phyloP scores from a whole-genome alignment of 306 rosid genomes.

The Chamaecrista fasciculata region DNA sequence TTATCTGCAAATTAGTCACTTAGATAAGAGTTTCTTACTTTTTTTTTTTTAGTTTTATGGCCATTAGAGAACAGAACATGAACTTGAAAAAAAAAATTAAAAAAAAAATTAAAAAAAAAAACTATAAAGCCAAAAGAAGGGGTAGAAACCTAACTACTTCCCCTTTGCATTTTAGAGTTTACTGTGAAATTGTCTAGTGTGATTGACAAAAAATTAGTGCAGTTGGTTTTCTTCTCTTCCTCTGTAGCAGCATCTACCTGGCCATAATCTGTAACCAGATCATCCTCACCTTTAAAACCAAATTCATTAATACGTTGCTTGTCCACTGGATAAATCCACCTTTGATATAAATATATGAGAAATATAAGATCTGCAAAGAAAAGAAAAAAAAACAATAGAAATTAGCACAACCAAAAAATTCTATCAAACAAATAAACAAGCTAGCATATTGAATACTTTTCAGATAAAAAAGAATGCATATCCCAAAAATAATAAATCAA shows the following conservation, averaged over 20 bases:
- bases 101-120: constrained; percentile 13
- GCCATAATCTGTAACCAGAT: constrained; percentile 40
- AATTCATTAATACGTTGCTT: constrained; percentile 87
- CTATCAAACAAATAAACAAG: not conserved
- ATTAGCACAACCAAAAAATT: constrained; percentile 4
- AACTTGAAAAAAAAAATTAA: no score
- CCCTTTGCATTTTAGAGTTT: constrained; percentile 26
- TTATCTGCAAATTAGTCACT: no score
- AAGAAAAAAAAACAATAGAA: constrained; percentile 23
- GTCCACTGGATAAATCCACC: constrained; percentile 95
- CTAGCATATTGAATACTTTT: not conserved
- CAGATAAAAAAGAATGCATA: not conserved
- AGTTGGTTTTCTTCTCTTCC: constrained; percentile 93
- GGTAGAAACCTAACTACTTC: constrained; percentile 28
- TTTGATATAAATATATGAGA: constrained; percentile 76
- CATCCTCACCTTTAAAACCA: constrained; percentile 93
- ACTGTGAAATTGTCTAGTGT: no score
- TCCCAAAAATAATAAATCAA: constrained; percentile 18
- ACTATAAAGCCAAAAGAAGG: constrained; percentile 29
- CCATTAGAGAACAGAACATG: no score
- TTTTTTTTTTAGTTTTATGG: no score
- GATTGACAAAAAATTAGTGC: constrained; percentile 38
- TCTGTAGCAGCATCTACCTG: constrained; percentile 39
- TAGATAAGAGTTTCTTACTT: no score
- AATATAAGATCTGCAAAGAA: constrained; percentile 89